Conservation (phyloP, 257 asterid species). For the Plantago elongata region DNA sequence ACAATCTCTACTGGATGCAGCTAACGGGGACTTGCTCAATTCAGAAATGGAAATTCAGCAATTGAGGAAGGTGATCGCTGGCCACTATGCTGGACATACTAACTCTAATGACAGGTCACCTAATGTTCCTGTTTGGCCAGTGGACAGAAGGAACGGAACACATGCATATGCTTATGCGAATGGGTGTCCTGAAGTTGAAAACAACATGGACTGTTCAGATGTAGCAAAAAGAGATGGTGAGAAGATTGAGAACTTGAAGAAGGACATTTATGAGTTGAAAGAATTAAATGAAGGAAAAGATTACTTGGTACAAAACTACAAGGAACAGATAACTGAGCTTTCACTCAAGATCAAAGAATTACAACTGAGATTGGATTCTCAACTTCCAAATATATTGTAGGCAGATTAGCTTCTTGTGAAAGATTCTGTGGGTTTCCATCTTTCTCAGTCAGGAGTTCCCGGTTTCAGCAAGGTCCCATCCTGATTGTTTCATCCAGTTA, state of each 20-base stretch:
- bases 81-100: slow-evolving; percentile 56
- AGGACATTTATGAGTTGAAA: slow-evolving; percentile 66
- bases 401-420: slow-evolving; percentile 23
- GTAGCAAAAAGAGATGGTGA: slow-evolving; percentile 46
- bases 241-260: slow-evolving; percentile 64
- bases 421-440: too few relatives aligned
- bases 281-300: slow-evolving; percentile 81
- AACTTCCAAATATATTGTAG: slow-evolving; percentile 81
- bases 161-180: slow-evolving; percentile 28
- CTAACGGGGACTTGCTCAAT: slow-evolving; percentile 71
- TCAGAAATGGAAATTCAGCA: slow-evolving; percentile 88
- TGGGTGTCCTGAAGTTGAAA: slow-evolving; percentile 45
- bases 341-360: slow-evolving; percentile 68
- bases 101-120: slow-evolving; percentile 45
- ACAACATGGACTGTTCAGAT: slow-evolving; percentile 33
- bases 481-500: slow-evolving; percentile 36
- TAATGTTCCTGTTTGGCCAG: slow-evolving; percentile 48
- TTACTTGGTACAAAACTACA: slow-evolving; percentile 74
- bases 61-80: slow-evolving; percentile 78
- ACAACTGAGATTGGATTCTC: slow-evolving; percentile 81
- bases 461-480: too few relatives aligned
- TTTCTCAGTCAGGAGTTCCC: too few relatives aligned
- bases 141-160: slow-evolving; percentile 29
- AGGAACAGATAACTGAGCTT: slow-evolving; percentile 82
- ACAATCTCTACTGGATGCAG: slow-evolving; percentile 64